These are phyloP conservation scores for Trichoderma breve DNA, from an alignment of 2,329 filamentous ascomycete genomes.

Conservation along the genomic window DNA sequence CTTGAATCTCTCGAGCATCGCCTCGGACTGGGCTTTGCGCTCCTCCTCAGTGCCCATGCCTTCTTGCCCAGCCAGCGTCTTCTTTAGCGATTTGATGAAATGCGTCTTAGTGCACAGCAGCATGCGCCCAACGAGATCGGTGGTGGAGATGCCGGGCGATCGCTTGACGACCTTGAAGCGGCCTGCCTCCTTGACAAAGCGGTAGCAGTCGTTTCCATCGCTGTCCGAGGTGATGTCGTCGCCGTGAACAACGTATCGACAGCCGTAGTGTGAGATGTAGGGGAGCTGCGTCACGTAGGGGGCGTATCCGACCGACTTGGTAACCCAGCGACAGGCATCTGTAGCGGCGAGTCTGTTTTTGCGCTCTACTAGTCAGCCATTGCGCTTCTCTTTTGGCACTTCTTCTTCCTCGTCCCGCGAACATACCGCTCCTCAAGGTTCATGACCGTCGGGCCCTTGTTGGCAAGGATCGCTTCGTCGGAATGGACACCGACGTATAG, in stretches of 20 bases:
- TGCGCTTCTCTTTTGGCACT: too few species aligned
- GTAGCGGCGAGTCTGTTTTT: conserved; percentile 72
- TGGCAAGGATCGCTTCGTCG: conserved; percentile 90
- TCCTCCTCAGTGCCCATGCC: conserved; percentile 69
- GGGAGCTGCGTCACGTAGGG: conserved; percentile 92
- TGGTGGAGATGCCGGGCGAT: conserved; percentile 94
- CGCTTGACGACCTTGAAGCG: conserved; percentile 96
- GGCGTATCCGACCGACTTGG: conserved; percentile 75
- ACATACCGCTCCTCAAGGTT: conserved; percentile 76
- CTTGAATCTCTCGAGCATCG: conserved; percentile 73
- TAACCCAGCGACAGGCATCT: conserved; percentile 93
- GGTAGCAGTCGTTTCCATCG: conserved; percentile 92
- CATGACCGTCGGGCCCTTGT: conserved; percentile 99
- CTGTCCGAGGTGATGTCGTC: conserved; percentile 97
- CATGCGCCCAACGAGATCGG: conserved; percentile 97
- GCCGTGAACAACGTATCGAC: conserved; percentile 92
- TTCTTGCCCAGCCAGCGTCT: conserved; percentile 66
- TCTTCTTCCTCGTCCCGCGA: background rate
- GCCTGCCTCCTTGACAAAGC: conserved; percentile 90
- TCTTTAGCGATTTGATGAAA: conserved; percentile 80
- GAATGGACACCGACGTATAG: conserved; percentile 92
- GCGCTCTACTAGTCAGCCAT: conserved; percentile 1
- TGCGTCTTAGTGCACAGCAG: conserved; percentile 91
- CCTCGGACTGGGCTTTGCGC: conserved; percentile 58
- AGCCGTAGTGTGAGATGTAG: conserved; percentile 95